These are phyloP conservation scores for Fusarium decemcellulare DNA, from an alignment of 2,329 filamentous ascomycete genomes.

Conservation along the genomic window DNA sequence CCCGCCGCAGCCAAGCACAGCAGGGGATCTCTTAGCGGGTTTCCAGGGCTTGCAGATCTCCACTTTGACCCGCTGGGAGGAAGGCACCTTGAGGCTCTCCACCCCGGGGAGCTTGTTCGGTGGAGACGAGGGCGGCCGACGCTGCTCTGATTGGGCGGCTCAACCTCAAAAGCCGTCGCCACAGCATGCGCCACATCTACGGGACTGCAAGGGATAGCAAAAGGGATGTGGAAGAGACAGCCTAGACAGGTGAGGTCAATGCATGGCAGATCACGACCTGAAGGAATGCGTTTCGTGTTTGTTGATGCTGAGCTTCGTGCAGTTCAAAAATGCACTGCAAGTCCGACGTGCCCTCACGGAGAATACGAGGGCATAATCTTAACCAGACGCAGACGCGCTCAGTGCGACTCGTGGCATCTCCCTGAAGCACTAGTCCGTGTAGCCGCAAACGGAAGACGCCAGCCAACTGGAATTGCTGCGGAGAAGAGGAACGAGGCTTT, in stretches of 20 bases:
- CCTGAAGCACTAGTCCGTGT: conserved; percentile 6
- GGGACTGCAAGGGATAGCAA: conserved; percentile 13
- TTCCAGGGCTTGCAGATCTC: conserved; percentile 16
- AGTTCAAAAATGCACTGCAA: conserved; percentile 5
- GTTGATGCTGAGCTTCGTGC: conserved; percentile 22
- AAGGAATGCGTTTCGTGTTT: conserved; percentile 42
- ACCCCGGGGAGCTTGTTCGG: conserved; percentile 45
- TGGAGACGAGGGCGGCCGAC: conserved; percentile 30
- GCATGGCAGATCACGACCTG: conserved; percentile 8
- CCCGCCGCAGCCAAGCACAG: conserved; percentile 13
- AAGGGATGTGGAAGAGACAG: conserved; percentile 9
- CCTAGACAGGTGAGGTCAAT: conserved; percentile 21
- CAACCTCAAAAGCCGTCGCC: conserved; percentile 16
- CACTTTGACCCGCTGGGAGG: conserved; percentile 13
- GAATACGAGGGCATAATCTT: conserved; percentile 25
- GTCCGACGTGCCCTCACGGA: conserved; percentile 8
- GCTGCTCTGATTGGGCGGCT: conserved; percentile 20
- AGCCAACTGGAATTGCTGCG: conserved; percentile 8
- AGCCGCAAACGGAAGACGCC: conserved; percentile 35
- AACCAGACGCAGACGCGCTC: background rate
- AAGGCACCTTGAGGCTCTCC: conserved; percentile 22
- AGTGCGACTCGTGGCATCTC: conserved; percentile 11
- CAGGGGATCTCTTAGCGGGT: conserved; percentile 16
- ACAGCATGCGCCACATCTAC: conserved; percentile 30
- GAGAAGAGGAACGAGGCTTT: conserved; percentile 4